phyloP scores from a whole-genome alignment of 108 stramenopile genomes.

The Fistulifera pelliculosa region DNA sequence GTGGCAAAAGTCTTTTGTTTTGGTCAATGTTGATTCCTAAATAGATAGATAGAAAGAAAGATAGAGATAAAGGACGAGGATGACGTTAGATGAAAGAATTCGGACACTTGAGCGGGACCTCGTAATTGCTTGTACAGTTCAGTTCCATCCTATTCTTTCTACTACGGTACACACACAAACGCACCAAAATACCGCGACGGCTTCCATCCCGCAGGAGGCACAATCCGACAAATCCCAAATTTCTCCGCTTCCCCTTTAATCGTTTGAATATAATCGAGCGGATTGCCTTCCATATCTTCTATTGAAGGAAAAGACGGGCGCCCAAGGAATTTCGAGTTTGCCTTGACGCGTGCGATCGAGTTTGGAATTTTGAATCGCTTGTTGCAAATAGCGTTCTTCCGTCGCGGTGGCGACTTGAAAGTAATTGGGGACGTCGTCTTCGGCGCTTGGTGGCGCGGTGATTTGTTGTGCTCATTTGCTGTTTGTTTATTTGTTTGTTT shows the following conservation, averaged over 20 bases:
- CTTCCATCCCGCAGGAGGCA: slow-evolving; percentile 91
- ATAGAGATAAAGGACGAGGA: slow-evolving; percentile 7
- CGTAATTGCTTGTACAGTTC: no score
- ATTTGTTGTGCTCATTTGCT: slow-evolving; percentile 4
- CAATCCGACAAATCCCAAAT: slow-evolving; percentile 95
- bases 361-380: slow-evolving; percentile 66
- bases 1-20: slow-evolving; percentile 60
- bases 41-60: neutral
- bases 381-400: slow-evolving; percentile 61
- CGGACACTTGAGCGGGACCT: no score
- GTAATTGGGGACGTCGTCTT: slow-evolving; percentile 4
- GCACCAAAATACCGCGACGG: slow-evolving; percentile 29
- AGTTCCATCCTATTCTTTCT: no score
- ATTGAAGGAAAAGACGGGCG: slow-evolving; percentile 77
- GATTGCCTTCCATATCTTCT: slow-evolving; percentile 78
- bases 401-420: slow-evolving; percentile 17
- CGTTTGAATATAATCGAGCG: slow-evolving; percentile 79
- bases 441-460: slow-evolving; percentile 20
- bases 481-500: no score
- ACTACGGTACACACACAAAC: no score
- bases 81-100: neutral
- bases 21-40: slow-evolving; percentile 51
- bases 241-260: slow-evolving; percentile 78
- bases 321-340: slow-evolving; percentile 46
- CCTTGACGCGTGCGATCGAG: slow-evolving; percentile 22